Evolutionary conservation across 2,329 filamentous ascomycete species (phyloP), one percentile per base, ranked within the genome.

Genomic region (Mollisiaceae sp.): DNA sequence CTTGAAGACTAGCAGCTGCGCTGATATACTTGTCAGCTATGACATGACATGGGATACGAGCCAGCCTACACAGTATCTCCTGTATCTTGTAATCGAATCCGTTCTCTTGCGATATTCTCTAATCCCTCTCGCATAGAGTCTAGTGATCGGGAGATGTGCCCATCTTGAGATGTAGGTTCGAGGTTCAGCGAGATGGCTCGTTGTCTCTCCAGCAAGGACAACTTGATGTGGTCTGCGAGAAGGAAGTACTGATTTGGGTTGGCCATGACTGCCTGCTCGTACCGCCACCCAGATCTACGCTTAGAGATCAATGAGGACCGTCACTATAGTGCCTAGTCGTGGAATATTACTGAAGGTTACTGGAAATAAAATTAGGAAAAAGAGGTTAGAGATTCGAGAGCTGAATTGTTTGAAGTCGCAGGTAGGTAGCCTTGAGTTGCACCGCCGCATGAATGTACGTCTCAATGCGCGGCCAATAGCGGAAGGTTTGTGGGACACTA

Each of bases 151-250:
- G 91, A 91, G 71, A 98, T 94, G 77, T 97, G 91, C 47, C 91
- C 90, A 80, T 97, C 93, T 78, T 97, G 92, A 22, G 89, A 88
- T 18, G 73, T 76, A 45, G 75, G 87, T 65, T 93, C 87, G 63
- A 97, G 86, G 71, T 93, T 89, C 54, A 97, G 85, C 15, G 89
- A 91, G 73, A 92, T 88, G 58, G 94, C 93, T 65, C 94, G 89
- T 80, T 97, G 90, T 65, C 94, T 89, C 82, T 98, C 95, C 32
- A 98, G 88, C 18, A 99, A 85, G 15, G 94, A 97, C 67, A 98
- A 87, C 80, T 98, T 97, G 83, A 98, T 92, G 79, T 98, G 94
- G 81, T 99, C 95, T 75, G 94, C 93, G 65, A 98, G 88, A 62
- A 98, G 90, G 77, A 94, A 93, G 71, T 98, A 89, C 79, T 97